phyloP scores from a whole-genome alignment of 768 basidiomycete genomes.

The Neoboletus magnificus region DNA sequence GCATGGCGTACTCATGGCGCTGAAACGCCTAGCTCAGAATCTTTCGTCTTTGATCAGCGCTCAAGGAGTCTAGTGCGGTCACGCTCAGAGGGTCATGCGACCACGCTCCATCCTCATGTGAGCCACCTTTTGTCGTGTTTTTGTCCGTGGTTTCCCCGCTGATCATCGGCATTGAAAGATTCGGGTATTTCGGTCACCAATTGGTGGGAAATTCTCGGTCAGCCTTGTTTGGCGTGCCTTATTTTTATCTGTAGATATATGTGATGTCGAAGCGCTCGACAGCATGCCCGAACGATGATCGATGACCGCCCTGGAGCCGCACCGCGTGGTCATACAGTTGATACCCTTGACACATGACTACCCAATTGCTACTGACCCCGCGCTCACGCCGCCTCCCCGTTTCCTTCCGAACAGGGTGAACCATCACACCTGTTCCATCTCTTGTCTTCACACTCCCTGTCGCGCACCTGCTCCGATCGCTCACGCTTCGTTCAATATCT shows the following conservation, averaged over 20 bases:
- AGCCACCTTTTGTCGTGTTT: slow-evolving; percentile 1
- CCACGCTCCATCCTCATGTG: slow-evolving; percentile 31
- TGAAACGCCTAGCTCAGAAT: slow-evolving; percentile 15
- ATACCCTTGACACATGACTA: slow-evolving; percentile 1
- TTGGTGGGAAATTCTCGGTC: slow-evolving; percentile 21
- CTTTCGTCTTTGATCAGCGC: slow-evolving; percentile 28
- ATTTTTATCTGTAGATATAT: slow-evolving; percentile 23
- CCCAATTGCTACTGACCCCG: neutral
- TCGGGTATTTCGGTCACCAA: slow-evolving; percentile 31
- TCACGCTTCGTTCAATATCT: slow-evolving; percentile 8
- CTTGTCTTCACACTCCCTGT: slow-evolving; percentile 1
- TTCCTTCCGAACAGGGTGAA: neutral
- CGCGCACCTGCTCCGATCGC: slow-evolving; percentile 11
- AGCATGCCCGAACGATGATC: slow-evolving; percentile 22
- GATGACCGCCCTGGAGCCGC: slow-evolving; percentile 14
- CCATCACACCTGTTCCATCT: neutral
- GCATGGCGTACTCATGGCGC: slow-evolving; percentile 16
- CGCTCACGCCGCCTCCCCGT: neutral
- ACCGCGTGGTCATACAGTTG: neutral
- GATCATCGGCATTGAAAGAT: slow-evolving; percentile 18
- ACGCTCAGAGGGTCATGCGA: slow-evolving; percentile 27
- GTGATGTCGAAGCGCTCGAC: slow-evolving; percentile 27
- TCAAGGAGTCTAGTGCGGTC: slow-evolving; percentile 29
- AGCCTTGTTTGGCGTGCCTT: neutral
- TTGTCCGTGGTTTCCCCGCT: neutral